These are phyloP conservation scores for Heliamphora pulchella DNA, from an alignment of 179 eudicot species.

Conservation along the genomic window DNA sequence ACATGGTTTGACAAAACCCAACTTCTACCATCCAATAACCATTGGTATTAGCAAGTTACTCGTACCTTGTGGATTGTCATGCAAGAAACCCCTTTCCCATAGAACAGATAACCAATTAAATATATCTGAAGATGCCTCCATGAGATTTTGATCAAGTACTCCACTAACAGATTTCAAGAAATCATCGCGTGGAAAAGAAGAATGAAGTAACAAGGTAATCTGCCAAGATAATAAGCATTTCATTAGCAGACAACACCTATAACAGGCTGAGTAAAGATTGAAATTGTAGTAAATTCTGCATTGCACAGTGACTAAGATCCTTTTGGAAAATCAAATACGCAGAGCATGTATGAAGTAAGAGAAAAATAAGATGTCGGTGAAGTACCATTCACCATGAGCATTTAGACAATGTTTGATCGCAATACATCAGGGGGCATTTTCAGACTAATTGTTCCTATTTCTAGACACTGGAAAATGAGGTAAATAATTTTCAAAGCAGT, in stretches of 20 bases:
- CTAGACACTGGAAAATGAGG: neutral
- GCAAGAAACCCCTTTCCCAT: constrained; percentile 91
- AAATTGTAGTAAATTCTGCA: neutral
- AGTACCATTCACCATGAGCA: neutral
- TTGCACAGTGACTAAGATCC: neutral
- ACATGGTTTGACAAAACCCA: constrained; percentile 11
- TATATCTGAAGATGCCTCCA: constrained; percentile 35
- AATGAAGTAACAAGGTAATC: constrained; percentile 59
- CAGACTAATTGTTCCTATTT: neutral
- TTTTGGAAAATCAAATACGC: neutral
- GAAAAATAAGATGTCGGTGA: neutral
- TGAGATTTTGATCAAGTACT: constrained; percentile 27
- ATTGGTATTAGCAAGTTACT: neutral
- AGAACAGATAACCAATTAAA: constrained; percentile 70
- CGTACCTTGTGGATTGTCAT: constrained; percentile 87
- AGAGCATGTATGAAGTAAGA: neutral
- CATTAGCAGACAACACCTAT: constrained; percentile 9
- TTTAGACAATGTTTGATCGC: neutral
- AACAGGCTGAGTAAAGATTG: neutral
- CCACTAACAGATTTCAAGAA: constrained; percentile 21
- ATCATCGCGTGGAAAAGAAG: constrained; percentile 32
- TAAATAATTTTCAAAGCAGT: neutral
- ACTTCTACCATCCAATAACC: constrained; percentile 1
- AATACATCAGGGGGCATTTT: neutral
- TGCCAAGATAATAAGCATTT: constrained; percentile 25